Evolutionary conservation across 331 rosid species (phyloP).

Genomic region (Rosa hybrid): DNA sequence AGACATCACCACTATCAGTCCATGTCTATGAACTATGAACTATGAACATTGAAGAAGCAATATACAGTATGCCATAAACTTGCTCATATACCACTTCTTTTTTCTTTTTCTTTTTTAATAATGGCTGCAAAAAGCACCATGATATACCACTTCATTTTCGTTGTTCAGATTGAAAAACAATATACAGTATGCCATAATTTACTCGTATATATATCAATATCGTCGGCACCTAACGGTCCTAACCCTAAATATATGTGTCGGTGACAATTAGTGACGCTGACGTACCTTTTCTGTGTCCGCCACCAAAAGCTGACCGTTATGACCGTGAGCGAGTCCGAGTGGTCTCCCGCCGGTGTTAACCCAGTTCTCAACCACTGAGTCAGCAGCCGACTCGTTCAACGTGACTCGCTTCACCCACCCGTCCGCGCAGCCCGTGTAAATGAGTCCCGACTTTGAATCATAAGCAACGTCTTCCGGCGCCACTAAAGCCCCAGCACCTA

Average conservation of each 20-base stretch:
- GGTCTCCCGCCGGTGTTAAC: constrained; percentile 79
- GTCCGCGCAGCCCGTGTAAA: constrained; percentile 69
- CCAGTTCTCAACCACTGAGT: constrained; percentile 60
- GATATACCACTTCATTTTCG: too few species aligned
- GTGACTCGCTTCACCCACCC: constrained; percentile 81
- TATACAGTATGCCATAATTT: too few species aligned
- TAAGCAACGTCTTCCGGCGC: constrained; percentile 72
- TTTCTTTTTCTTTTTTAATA: too few species aligned
- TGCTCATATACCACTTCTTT: too few species aligned
- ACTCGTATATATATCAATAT: too few species aligned
- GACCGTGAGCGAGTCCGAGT: constrained; percentile 55
- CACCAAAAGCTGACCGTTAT: constrained; percentile 31
- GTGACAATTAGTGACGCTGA: neutral
- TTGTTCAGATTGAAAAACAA: too few species aligned
- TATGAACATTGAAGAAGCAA: neutral
- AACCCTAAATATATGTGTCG: neutral
- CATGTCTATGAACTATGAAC: neutral
- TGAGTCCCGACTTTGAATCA: constrained; percentile 41
- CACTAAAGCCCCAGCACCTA: constrained; percentile 39
- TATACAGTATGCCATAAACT: too few species aligned
- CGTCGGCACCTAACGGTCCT: too few species aligned
- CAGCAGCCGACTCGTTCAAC: constrained; percentile 50
- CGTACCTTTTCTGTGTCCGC: constrained; percentile 59
- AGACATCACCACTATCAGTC: too few species aligned
- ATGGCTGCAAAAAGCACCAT: too few species aligned